Evolutionary conservation across 805 yeast genomes (phyloP), one percentile per base, ranked within the genome.

Genomic region (Trichomonascus vanleenenianus): DNA sequence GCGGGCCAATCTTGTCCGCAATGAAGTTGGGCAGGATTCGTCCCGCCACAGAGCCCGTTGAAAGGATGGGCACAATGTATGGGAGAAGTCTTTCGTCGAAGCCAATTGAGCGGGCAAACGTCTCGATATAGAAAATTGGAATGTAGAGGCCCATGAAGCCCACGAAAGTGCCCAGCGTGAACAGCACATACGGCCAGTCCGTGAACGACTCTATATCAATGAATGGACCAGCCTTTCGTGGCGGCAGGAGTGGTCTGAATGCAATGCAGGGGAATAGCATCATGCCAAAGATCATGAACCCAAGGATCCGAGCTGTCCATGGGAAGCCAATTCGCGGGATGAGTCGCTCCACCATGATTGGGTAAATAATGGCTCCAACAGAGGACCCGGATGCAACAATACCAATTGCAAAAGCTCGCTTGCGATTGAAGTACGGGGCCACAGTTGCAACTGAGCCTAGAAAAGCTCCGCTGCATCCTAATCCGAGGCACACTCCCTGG

Each of bases 331-430:
- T 57, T n/a, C 56, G 52, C 11, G 56, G 51, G 42, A 71, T 71
- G 38, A 75, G 58, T 12, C 56, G 54, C 44, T 72, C 66, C 18
- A 74, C 64, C 67, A 74, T 65, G 34, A 75, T 59, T 18, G 79
- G 78, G 51, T 71, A 71, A 32, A 71, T 46, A 49, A 72, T 58
- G 9, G 78, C 76, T 3, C 79, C 80, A 8, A 75, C 53, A 4
- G 77, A 68, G 0, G 78, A 75, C 15, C 79, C 79, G 12, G 70
- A 58, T 1, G 76, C 71, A 2, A 71, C 70, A 8, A 73, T 54
- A 2, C 76, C 72, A 18, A 66, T 58, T 8, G 74, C 77, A 25
- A 67, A 53, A 5, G 71, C 75, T 40, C 78, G 56, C 43, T 59
- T 65, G 34, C 53, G 60, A 32, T 60, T 50, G 54, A 74, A 75